A percentile compares a stretch with the other conserved stretches of the same genome.
Conservation (phyloP, 495 filamentous ascomycete species). For the Friedmanniomyces simplex region DNA sequence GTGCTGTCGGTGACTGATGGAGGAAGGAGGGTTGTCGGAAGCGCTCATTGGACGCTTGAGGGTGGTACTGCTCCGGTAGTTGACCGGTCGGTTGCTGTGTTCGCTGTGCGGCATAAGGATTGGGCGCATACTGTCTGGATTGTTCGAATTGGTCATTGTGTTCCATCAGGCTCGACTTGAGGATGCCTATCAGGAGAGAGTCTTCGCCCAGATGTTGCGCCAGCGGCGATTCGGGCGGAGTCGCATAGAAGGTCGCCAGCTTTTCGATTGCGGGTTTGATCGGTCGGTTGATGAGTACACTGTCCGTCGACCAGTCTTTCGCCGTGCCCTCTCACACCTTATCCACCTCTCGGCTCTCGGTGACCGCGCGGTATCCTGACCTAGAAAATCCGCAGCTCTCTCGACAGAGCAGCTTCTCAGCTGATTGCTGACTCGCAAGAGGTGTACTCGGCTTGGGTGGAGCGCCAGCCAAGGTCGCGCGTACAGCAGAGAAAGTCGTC, state of each 20-base stretch:
- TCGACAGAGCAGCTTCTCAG: too few species aligned
- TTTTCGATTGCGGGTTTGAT: background rate
- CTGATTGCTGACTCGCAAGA: too few species aligned
- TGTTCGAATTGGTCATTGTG: constrained; percentile 32
- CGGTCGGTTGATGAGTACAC: background rate
- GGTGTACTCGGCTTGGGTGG: background rate
- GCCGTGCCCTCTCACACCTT: background rate
- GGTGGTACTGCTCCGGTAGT: constrained; percentile 22
- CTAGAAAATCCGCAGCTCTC: too few species aligned
- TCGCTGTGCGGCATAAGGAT: constrained; percentile 21
- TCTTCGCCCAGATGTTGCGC: constrained; percentile 28
- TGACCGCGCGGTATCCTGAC: too few species aligned
- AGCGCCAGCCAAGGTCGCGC: background rate
- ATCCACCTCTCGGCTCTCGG: background rate
- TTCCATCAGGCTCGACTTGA: constrained; percentile 30
- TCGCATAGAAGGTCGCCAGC: constrained; percentile 33
- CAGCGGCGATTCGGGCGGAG: constrained; percentile 33
- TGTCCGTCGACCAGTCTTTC: background rate
- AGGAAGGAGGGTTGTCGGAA: constrained; percentile 26
- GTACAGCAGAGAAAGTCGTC: background rate
- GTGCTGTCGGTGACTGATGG: constrained; percentile 25
- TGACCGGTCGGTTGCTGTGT: constrained; percentile 21
- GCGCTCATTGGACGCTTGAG: constrained; percentile 25
- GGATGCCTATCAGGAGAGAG: constrained; percentile 15
- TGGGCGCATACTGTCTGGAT: constrained; percentile 24